These are phyloP conservation scores for Vicia faba DNA, from an alignment of 306 rosid species.

Conservation along the genomic window DNA sequence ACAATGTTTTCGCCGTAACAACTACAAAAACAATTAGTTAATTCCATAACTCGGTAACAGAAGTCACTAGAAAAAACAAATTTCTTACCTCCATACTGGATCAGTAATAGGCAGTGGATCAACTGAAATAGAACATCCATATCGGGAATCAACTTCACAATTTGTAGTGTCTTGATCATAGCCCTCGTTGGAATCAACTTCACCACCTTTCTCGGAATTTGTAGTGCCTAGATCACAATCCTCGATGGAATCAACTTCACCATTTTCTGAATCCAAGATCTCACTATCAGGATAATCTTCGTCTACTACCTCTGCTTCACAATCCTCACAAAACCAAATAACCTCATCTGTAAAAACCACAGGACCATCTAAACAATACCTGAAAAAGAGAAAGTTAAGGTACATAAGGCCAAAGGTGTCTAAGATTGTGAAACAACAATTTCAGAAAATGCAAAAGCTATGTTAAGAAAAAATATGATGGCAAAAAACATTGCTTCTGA, in stretches of 20 bases:
- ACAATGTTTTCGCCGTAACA: constrained; percentile 4
- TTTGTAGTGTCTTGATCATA: background rate
- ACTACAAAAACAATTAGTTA: constrained; percentile 3
- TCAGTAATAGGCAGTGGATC: constrained; percentile 61
- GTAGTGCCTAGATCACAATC: background rate
- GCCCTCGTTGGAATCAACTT: background rate
- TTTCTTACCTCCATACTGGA: constrained; percentile 69
- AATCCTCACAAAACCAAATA: constrained; percentile 71
- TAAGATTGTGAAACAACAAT: constrained; percentile 7
- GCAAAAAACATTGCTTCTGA: background rate
- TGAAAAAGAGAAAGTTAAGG: constrained; percentile 32
- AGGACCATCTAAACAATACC: constrained; percentile 65
- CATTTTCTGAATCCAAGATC: background rate
- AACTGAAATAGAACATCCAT: constrained; percentile 4
- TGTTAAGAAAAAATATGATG: background rate
- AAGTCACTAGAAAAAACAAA: background rate
- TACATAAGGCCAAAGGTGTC: constrained; percentile 18
- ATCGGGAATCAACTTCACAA: background rate
- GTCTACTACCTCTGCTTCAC: constrained; percentile 32
- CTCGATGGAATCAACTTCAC: background rate
- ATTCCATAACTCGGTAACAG: background rate
- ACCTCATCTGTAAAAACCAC: constrained; percentile 36
- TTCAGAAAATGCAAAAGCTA: background rate
- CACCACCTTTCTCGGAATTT: background rate
- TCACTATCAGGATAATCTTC: constrained; percentile 24